Conservation (phyloP, 228 moss, liverwort and hornwort species). For the Sphagnum fallax region DNA sequence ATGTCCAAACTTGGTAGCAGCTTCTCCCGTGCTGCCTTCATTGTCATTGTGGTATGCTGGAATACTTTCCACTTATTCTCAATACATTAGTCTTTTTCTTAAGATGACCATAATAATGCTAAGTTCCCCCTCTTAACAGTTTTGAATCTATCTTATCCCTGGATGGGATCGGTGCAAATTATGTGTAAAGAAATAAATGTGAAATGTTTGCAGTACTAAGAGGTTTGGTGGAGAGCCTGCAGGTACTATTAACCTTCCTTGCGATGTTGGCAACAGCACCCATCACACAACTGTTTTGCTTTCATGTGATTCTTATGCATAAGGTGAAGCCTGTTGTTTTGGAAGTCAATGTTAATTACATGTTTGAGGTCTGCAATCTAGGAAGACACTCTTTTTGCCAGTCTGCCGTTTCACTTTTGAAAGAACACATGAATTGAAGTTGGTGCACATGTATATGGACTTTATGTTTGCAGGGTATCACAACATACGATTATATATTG, state of each 20-base stretch:
- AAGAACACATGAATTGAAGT: no score
- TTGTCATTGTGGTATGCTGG: conserved; percentile 57
- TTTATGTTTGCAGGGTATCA: conserved; percentile 27
- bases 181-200: no score
- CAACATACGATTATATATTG: conserved; percentile 43
- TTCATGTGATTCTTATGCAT: conserved; percentile 45
- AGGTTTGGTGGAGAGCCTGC: not conserved
- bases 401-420: no score
- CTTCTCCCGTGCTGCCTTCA: conserved; percentile 64
- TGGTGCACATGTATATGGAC: no score
- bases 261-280: conserved; percentile 42
- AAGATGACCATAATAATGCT: not conserved
- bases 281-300: conserved; percentile 36
- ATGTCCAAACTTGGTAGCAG: conserved; percentile 64
- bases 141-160: no score
- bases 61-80: no score
- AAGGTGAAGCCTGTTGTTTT: conserved; percentile 13
- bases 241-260: conserved; percentile 25
- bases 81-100: conserved; percentile 6
- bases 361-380: no score
- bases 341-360: not conserved
- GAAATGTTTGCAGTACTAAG: not conserved
- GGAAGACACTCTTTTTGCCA: no score
- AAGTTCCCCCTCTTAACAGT: not conserved
- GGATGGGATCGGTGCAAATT: no score